Evolutionary conservation across 305 asterid genomes (phyloP), one percentile per base, ranked within the genome.

Genomic region (Fraxinus xanthoxyloides): DNA sequence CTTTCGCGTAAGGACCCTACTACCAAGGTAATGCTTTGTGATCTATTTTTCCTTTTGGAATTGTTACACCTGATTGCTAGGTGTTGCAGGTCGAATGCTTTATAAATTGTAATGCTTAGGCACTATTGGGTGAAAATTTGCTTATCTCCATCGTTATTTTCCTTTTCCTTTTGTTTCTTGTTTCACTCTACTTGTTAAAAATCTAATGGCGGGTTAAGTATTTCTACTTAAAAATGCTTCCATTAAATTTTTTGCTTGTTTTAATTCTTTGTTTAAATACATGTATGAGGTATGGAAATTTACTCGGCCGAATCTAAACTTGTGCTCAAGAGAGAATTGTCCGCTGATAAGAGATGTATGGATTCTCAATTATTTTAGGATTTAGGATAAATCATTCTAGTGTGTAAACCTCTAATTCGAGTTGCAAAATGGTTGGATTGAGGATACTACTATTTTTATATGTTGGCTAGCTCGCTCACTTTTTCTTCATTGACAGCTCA

Each of bases 1-100:
- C 95, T 96, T 85, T 87, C 99, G 0, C 93, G 99, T 35, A 96
- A 94, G 89, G 99, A 96, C 85, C 94, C 98, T 31, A 94, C 90
- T 76, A 96, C 99, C 74, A 96, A 96, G 96, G 99, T 96, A 87
- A 77, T 74, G 78, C 61, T 38, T 35, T 72, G 21, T 63, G 74
- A 28, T 35, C 56, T 77, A 75, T 9, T 70, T 75, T 75, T 28
- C 17, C 31, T 7, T 7, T 43, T 74, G 70, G 74, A 81, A 51
- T 76, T 56, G 32, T 30, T 72, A 43, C 65, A 32, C 36, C 35
- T 2, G 34, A 5, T 54, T 85, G 85, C 43, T 28, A 46, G 48
- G 75, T 48, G 46, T 78, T 81, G 75, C 83, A 51, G n/a, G 35
- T 65, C 73, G 35, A 65, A 65, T 23, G 17, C 17, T 65, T 65